These are phyloP conservation scores for Apiotrichum porosum DNA, from an alignment of 1,284 basidiomycete genomes.

Conservation along the genomic window DNA sequence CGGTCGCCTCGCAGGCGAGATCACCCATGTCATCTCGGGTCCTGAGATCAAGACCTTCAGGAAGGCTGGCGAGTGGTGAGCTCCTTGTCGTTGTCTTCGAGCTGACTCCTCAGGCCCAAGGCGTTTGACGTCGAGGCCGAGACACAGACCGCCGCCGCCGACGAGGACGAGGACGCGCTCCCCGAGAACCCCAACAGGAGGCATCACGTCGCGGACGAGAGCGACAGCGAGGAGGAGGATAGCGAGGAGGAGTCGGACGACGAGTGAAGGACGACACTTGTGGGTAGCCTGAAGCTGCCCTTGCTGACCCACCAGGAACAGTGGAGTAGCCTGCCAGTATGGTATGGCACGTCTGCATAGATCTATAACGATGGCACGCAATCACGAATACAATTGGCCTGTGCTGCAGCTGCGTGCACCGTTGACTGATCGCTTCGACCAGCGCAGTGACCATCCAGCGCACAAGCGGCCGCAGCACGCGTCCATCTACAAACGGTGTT, in stretches of 20 bases:
- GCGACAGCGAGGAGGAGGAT: conserved; percentile 14
- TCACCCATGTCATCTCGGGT: conserved; percentile 28
- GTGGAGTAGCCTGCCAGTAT: no score
- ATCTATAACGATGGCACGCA: no score
- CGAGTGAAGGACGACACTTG: background rate
- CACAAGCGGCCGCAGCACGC: no score
- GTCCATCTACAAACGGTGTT: no score
- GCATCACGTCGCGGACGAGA: conserved; percentile 4
- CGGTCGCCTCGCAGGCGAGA: conserved; percentile 33
- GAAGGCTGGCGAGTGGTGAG: conserved; percentile 38
- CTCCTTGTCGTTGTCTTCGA: background rate
- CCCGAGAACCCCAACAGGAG: conserved; percentile 21
- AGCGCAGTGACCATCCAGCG: no score
- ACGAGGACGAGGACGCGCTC: conserved; percentile 3
- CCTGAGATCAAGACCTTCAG: conserved; percentile 38
- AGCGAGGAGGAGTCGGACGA: conserved; percentile 12
- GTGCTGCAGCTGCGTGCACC: no score
- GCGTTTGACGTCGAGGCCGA: conserved; percentile 12
- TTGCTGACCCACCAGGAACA: no score
- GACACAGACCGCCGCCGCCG: background rate
- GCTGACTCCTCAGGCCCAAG: conserved; percentile 13
- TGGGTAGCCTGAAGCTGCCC: no score
- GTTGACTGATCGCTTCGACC: no score
- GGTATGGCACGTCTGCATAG: no score
- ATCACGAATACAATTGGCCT: no score